These are phyloP conservation scores for Schizophyllum amplum DNA, from an alignment of 1,284 basidiomycete species.

Conservation along the genomic window DNA sequence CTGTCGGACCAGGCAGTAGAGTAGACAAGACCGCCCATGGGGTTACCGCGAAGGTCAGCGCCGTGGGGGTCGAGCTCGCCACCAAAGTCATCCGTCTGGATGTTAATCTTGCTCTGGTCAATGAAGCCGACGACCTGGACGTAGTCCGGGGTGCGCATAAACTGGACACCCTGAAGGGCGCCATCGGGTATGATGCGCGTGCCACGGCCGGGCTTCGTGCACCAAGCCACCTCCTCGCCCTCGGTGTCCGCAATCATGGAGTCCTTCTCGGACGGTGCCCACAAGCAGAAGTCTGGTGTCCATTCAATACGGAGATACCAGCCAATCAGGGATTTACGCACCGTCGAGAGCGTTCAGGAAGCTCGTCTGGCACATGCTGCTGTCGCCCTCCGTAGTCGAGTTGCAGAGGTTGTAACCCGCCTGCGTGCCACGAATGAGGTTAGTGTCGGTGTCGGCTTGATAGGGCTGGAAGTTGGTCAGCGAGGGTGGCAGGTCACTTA, in stretches of 20 bases:
- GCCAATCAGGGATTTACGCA: conserved; percentile 16
- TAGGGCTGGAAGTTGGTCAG: conserved; percentile 36
- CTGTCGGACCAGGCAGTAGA: conserved; percentile 46
- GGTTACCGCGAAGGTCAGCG: conserved; percentile 40
- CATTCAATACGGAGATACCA: conserved; percentile 4
- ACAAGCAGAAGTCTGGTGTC: conserved; percentile 45
- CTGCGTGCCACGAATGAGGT: conserved; percentile 47
- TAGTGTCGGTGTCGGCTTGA: conserved; percentile 40
- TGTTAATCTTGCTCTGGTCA: conserved; percentile 37
- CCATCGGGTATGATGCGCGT: not conserved
- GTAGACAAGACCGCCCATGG: conserved; percentile 56
- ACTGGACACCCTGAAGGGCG: conserved; percentile 16
- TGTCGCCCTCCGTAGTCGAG: conserved; percentile 52
- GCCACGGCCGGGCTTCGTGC: conserved; percentile 35
- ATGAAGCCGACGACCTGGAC: conserved; percentile 39
- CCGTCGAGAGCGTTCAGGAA: conserved; percentile 47
- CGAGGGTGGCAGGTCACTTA: not conserved
- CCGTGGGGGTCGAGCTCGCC: conserved; percentile 41
- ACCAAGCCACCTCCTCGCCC: conserved; percentile 64
- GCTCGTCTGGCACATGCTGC: conserved; percentile 58
- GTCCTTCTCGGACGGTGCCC: conserved; percentile 35
- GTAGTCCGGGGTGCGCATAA: conserved; percentile 37
- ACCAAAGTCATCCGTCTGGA: conserved; percentile 32
- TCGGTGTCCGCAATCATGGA: conserved; percentile 53
- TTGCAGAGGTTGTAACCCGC: conserved; percentile 65